Evolutionary conservation across 129 eudicot species (phyloP), one percentile per base, ranked within the genome.

Genomic region (Kitagawia praeruptora): DNA sequence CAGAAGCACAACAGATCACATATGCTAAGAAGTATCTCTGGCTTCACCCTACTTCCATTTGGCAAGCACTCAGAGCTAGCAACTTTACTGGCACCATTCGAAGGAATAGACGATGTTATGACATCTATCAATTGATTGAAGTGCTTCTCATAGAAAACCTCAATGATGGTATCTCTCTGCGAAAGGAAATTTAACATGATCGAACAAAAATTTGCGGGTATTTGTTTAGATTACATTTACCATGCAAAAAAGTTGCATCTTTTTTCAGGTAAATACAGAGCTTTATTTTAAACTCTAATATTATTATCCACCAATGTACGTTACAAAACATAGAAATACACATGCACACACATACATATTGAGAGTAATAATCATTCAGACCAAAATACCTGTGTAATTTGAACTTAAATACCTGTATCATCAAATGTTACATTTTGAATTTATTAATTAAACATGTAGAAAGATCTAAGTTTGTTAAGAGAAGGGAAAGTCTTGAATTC

Each of bases 1-100:
- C 98, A 95, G 85, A 92, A 95, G 86, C 98, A 92, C 75, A 95
- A 85, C 75, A 95, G 88, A 78, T 95, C 98, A 82, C 92, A 92
- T 44, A 92, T 86, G 87, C 85, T 90, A 39, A 89, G 37, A 75
- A 95, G 87, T 83, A 95, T 90, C 79, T 95, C 98, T 70, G 98
- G 97, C 85, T 85, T 95, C 73, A 81, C 90, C 46, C 85, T 75
- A 51, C 66, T 82, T 79, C 77, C 81, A 39, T 80, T 87, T 28
- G 56, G 69, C 85, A 74, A 69, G 75, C 28, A 79, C 73, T 83
- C 69, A 70, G 85, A 85, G 49, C 81, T 80, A 34, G 75, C 83
- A 77, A 87, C 54, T 74, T 82, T 77, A 75, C 72, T 74, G 80
- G 40, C 77, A 80, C 49, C 81, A 76, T 21, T 77, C 75, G 88